Percentiles rank a stretch among this genome's conserved stretches.
phyloP scores from a whole-genome alignment of 192 early-diverging fungal species.

The Rhizophagus prolifer region DNA sequence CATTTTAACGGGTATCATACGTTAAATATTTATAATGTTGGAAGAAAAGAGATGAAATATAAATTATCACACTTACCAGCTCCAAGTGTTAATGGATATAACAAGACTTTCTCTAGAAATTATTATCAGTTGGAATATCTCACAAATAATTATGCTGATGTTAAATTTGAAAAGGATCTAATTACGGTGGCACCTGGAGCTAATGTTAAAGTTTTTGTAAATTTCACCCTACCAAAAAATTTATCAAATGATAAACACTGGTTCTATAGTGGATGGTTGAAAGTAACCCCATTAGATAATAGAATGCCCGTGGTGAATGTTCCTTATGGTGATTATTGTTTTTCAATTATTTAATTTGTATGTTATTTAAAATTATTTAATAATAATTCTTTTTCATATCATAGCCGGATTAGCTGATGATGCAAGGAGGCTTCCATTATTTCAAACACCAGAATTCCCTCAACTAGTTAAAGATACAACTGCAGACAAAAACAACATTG shows the following conservation, averaged over 20 bases:
- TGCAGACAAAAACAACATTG: neutral
- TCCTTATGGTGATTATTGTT: slow-evolving; percentile 21
- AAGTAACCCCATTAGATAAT: slow-evolving; percentile 32
- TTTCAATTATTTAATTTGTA: neutral
- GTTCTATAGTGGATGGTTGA: slow-evolving; percentile 53
- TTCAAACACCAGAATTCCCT: neutral
- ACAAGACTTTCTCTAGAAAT: too few species aligned
- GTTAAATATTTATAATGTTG: neutral
- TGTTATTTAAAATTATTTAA: neutral
- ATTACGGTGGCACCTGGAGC: slow-evolving; percentile 36
- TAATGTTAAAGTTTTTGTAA: slow-evolving; percentile 37
- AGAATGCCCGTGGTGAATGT: neutral
- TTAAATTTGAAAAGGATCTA: slow-evolving; percentile 23
- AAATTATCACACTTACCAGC: neutral
- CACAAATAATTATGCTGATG: too few species aligned
- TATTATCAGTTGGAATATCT: too few species aligned
- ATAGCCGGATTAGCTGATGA: neutral
- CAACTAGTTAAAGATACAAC: neutral
- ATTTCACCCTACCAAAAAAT: slow-evolving; percentile 39
- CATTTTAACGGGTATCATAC: neutral
- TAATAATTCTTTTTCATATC: neutral
- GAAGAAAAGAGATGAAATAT: neutral
- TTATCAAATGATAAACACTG: slow-evolving; percentile 33
- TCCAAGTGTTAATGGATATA: too few species aligned
- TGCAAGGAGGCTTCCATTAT: neutral